Evolutionary conservation across 2,329 filamentous ascomycete species (phyloP), one percentile per base, ranked within the genome.

Genomic region (Aspergillus hiratsukae): DNA sequence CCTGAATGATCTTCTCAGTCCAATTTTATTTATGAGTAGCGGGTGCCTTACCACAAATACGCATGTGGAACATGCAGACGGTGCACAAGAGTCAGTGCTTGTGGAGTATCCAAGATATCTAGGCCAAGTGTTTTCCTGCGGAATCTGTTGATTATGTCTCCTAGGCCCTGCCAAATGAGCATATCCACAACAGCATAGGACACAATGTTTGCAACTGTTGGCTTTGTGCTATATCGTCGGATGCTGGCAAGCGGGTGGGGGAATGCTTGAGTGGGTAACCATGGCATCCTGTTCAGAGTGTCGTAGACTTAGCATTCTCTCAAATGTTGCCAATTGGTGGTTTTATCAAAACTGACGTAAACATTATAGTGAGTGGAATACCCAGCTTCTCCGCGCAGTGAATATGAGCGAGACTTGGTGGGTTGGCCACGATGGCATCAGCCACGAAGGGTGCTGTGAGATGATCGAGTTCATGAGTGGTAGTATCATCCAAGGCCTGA

Each of bases 121-220:
- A 97, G 77, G 27, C 88, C 87, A 1, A 96, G 80, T 14, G 83
- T 83, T 57, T 86, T 86, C 61, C 87, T 86, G 52, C 92, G 82
- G 67, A 96, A 97, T 10, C 86, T 83, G 68, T 97, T 97, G 69
- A 97, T 93, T 4, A 97, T 80, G 72, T 97, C 92, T 40, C 92
- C 92, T 3, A 96, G 77, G 0, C 91, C 91, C 73, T 96, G 90
- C 91, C 91, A 96, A 11, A 91, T 92, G 81, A 96, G 85, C 83
- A 95, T 90, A 63, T 96, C 91, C 1, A 96, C 88, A 23, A 96
- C 78, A 0, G 87, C 86, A 66, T 96, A 96, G 0, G 88, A 89
- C 55, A 95, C 80, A 67, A 90, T 93, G 64, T 94, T 96, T 0
- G 89, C 88, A 57, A 90, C 81, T 17, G 83, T 83, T 5, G 84